Percentiles rank a stretch among this genome's conserved stretches.
These are phyloP conservation scores for Aureobasidium sp. DNA, from an alignment of 2,329 filamentous ascomycete genomes.

Conservation along the genomic window DNA sequence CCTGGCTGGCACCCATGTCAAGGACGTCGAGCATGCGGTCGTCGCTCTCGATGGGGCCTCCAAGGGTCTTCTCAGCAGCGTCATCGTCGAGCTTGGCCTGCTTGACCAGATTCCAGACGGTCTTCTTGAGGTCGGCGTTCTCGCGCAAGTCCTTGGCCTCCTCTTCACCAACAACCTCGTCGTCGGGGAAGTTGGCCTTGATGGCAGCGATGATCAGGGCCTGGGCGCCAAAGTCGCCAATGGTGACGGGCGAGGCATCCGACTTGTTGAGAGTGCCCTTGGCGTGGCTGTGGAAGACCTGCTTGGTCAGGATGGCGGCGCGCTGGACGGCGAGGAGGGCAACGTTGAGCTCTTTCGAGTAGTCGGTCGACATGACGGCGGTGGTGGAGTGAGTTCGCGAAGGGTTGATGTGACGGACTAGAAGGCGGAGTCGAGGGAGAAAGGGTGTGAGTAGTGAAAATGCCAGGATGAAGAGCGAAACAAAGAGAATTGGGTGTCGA, in stretches of 20 bases:
- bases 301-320: constrained; percentile 67
- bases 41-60: constrained; percentile 59
- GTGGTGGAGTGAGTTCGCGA: constrained; percentile 17
- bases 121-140: constrained; percentile 60
- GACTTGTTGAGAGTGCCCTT: constrained; percentile 93
- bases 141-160: constrained; percentile 74
- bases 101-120: constrained; percentile 79
- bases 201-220: constrained; percentile 91
- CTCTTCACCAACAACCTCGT: constrained; percentile 92
- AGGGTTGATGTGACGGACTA: constrained; percentile 28
- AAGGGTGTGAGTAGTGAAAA: constrained; percentile 35
- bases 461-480: constrained; percentile 35
- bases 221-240: constrained; percentile 96
- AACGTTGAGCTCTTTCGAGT: constrained; percentile 71
- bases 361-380: constrained; percentile 42
- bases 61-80: constrained; percentile 59
- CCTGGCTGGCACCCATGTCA: constrained; percentile 57
- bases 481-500: constrained; percentile 11
- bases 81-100: constrained; percentile 61
- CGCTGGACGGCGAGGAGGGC: constrained; percentile 86
- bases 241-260: constrained; percentile 93
- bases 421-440: constrained; percentile 36
- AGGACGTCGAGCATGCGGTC: constrained; percentile 57
- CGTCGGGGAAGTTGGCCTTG: constrained; percentile 78
- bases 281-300: constrained; percentile 77